Conservation (phyloP, 495 filamentous ascomycete genomes). For the Astrocystis sublimbata region DNA sequence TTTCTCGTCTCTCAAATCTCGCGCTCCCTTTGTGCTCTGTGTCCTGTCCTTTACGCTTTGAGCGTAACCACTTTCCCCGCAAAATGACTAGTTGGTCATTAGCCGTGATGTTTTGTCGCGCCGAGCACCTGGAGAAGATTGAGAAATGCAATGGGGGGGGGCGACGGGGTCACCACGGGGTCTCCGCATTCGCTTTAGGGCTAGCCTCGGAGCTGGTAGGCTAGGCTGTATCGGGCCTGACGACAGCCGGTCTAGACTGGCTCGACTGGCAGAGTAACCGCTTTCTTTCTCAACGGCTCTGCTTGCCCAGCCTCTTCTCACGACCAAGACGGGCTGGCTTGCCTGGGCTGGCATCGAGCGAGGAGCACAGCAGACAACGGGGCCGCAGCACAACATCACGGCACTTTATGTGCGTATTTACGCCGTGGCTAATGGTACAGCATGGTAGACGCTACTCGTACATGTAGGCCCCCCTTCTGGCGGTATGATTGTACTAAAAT, state of each 20-base stretch:
- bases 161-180: too few relatives aligned
- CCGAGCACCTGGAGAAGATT: background rate
- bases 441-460: background rate
- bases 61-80: conserved; percentile 7
- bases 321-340: background rate
- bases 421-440: too few relatives aligned
- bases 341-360: background rate
- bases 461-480: background rate
- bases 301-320: background rate
- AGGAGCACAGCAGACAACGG: too few relatives aligned
- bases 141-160: background rate
- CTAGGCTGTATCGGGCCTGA: background rate
- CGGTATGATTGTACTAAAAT: background rate
- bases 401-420: too few relatives aligned
- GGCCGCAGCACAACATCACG: too few relatives aligned
- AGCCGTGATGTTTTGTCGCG: conserved; percentile 6
- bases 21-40: background rate
- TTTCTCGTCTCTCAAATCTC: background rate
- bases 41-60: background rate
- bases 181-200: too few relatives aligned
- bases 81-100: conserved; percentile 6
- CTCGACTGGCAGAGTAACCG: background rate
- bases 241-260: background rate
- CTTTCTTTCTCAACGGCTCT: background rate
- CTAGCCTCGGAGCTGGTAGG: too few relatives aligned